Conservation (phyloP, 2,329 filamentous ascomycete species). For the Graphilbum ipis-grandicollis region DNA sequence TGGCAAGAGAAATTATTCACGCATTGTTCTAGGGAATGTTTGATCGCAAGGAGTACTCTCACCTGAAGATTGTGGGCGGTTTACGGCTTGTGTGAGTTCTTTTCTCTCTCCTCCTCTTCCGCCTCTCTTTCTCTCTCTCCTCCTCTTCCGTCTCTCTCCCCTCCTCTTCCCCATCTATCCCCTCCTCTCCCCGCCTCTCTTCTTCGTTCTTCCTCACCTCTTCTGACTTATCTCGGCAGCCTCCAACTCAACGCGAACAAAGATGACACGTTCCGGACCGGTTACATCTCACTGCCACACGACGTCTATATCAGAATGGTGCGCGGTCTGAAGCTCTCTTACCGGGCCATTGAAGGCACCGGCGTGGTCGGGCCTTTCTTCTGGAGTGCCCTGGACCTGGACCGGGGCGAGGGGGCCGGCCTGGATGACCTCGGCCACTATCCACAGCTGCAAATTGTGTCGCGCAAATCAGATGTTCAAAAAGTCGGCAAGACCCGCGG, state of each 20-base stretch:
- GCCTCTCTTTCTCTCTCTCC: neutral
- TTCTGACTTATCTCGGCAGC: conserved; percentile 22
- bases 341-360: conserved; percentile 38
- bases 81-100: conserved; percentile 35
- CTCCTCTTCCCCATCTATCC: neutral
- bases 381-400: conserved; percentile 39
- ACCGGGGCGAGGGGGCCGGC: too few relatives aligned
- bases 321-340: conserved; percentile 32
- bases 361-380: conserved; percentile 46
- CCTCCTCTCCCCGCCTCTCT: neutral
- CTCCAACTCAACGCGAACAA: conserved; percentile 38
- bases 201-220: neutral
- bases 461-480: conserved; percentile 48
- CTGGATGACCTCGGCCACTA: too few relatives aligned
- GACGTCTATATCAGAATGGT: conserved; percentile 38
- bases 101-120: too few relatives aligned
- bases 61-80: conserved; percentile 28
- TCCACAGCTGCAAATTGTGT: conserved; percentile 42
- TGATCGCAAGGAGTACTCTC: conserved; percentile 22
- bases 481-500: conserved; percentile 47
- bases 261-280: conserved; percentile 38
- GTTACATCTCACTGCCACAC: conserved; percentile 34
- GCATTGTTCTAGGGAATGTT: conserved; percentile 41
- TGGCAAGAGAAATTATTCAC: too few relatives aligned
- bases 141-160: neutral